phyloP scores from a whole-genome alignment of 2,329 filamentous ascomycete genomes.

The Cadophora gregata region DNA sequence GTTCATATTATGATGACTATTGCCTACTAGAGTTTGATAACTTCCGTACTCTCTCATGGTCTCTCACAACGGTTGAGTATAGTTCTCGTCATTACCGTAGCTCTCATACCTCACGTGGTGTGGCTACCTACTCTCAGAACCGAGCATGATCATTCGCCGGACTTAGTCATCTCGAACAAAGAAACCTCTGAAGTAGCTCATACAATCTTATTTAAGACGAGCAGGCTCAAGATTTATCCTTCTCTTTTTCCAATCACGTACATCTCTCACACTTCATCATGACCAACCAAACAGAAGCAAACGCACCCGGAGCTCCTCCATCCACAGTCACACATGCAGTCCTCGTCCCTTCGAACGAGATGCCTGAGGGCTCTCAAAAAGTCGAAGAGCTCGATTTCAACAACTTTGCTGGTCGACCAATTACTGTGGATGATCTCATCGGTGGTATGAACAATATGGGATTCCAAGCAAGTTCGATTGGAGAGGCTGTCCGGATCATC shows the following conservation, averaged over 20 bases:
- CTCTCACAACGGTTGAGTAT: not conserved
- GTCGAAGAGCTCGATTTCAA: constrained; percentile 95
- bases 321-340: constrained; percentile 77
- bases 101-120: not conserved
- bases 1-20: not conserved
- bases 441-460: constrained; percentile 86
- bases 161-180: not conserved
- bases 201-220: not conserved
- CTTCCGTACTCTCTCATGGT: not conserved
- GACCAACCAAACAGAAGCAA: constrained; percentile 10
- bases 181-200: no score
- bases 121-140: not conserved
- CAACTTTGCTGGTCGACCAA: constrained; percentile 71
- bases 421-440: constrained; percentile 86
- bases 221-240: not conserved
- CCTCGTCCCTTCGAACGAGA: constrained; percentile 80
- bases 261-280: constrained; percentile 15
- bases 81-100: not conserved
- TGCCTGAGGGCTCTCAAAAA: constrained; percentile 78
- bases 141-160: no score
- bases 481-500: constrained; percentile 88
- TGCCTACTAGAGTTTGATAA: not conserved
- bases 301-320: constrained; percentile 13
- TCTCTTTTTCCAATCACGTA: not conserved
- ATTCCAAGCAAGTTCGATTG: constrained; percentile 80